Evolutionary conservation across 257 asterid genomes (phyloP), one percentile per base, ranked within the genome.

Genomic region (Przewalskia tangutica): DNA sequence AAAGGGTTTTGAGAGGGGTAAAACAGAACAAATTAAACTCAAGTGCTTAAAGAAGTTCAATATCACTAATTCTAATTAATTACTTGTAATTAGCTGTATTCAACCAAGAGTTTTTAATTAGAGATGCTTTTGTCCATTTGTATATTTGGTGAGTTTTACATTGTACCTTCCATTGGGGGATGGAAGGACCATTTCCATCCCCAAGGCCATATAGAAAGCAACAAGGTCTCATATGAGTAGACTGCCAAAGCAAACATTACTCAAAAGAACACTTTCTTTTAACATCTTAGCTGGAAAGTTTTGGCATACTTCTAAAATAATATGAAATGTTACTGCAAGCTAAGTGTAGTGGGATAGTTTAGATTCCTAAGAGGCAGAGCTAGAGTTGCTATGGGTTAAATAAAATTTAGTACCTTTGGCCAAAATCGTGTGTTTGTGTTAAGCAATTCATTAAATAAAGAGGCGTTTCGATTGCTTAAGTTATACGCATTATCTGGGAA

Each of bases 111-210:
- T 71, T 38, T 71, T 71, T 71, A 71, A 71, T 70, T 42, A 70
- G 56, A 71, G 79, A 46, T 71, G 59, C 20, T 71, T 44, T 71
- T 20, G 79, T 71, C 79, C 6, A 23, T 71, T 71, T 71, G 79
- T 46, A 46, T 20, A 46, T 71, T 71, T 46, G 79, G 77, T 71
- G 79, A 48, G 59, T 46, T 71, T 46, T 48, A 71, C 59, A 46
- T 46, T 46, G 79, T 46, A 48, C 38, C 78, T 44, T 58, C 65
- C 65, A 58, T 54, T 54, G n/a, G n/a, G n/a, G n/a, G 14, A 6
- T 17, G 62, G 27, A 17, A 56, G 62, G 62, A 56, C 62, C 62
- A 56, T 56, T 23, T 73, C 79, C 79, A 46, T 20, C 18, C 79
- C 59, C 3, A 70, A 46, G 42, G n/a, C 42, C 59, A 46, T 11